Evolutionary conservation across 2,329 filamentous ascomycete genomes (phyloP), one percentile per base, ranked within the genome.

Genomic region (Xylariaceae sp.): DNA sequence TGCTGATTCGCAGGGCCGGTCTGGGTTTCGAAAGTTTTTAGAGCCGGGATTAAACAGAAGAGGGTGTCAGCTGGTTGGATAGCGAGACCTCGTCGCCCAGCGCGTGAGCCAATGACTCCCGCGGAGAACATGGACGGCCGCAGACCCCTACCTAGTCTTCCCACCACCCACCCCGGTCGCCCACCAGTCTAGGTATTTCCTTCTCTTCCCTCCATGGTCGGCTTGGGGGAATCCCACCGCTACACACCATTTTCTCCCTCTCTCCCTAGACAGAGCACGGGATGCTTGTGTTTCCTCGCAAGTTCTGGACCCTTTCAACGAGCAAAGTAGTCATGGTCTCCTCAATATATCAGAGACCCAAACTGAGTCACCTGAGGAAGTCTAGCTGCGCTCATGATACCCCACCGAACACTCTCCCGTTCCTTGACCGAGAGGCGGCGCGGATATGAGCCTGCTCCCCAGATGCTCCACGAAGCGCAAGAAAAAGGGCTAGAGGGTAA

Each of bases 31-130:
- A 45, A 63, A 30, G 23, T 30, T 30, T 30, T 66, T 67, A 60
- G 63, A 60, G 58, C 66, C 66, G 64, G 62, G 55, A 62, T 62
- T 66, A 42, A 62, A 57, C 62, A 62, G 55, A 63, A 56, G 62
- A 57, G 64, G 58, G 69, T 73, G 72, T 75, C 73, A 74, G 73
- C 72, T 74, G 72, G 69, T 72, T 74, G 68, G 69, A 66, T 64
- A 62, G 63, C 64, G 61, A 68, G 68, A 70, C 67, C 63, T 69
- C 67, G 62, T 51, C 51, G 18, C 62, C 58, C 65, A 64, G 49
- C 64, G 54, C 62, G 60, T 59, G 52, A 55, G 50, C 68, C 65
- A 70, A 70, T 70, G 54, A 59, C 42, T 34, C 11, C 34, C 51
- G 4, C 10, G 39, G 48, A 51, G 11, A 30, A 30, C 34, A 44